phyloP scores from a whole-genome alignment of 2,329 filamentous ascomycete species.

The Cryphonectria radicalis region DNA sequence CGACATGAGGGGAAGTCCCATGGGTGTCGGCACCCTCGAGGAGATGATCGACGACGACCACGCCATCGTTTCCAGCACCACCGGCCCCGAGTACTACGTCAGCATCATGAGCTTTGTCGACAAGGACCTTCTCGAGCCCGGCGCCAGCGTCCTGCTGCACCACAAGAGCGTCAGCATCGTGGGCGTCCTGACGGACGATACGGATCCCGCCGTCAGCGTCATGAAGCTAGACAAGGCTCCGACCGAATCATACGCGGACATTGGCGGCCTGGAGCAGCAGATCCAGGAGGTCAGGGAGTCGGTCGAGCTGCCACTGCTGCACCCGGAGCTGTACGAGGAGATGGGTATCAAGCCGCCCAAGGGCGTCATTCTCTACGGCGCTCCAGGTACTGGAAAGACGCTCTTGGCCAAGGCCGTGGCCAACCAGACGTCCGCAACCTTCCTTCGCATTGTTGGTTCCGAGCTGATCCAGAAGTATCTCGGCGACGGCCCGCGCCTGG shows the following conservation, averaged over 20 bases:
- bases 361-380: conserved; percentile 98
- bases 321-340: conserved; percentile 97
- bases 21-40: conserved; percentile 97
- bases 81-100: conserved; percentile 97
- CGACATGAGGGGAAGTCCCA: conserved; percentile 97
- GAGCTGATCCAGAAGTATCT: conserved; percentile 99
- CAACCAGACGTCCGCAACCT: conserved; percentile 98
- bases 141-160: conserved; percentile 91
- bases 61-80: conserved; percentile 96
- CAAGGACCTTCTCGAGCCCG: conserved; percentile 96
- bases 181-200: conserved; percentile 93
- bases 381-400: conserved; percentile 95
- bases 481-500: conserved; percentile 90
- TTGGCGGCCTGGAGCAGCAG: conserved; percentile 91
- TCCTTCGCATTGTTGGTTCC: conserved; percentile 94
- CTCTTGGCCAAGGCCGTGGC: conserved; percentile 95
- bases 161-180: conserved; percentile 99
- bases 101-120: conserved; percentile 99
- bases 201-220: conserved; percentile 92
- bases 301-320: conserved; percentile 90
- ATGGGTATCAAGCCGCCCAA: conserved; percentile 99
- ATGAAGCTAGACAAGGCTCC: conserved; percentile 99
- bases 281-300: conserved; percentile 98
- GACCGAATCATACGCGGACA: conserved; percentile 97
- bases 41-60: conserved; percentile 99